phyloP scores from a whole-genome alignment of 2,329 filamentous ascomycete species.

The Chaetomium strumarium region DNA sequence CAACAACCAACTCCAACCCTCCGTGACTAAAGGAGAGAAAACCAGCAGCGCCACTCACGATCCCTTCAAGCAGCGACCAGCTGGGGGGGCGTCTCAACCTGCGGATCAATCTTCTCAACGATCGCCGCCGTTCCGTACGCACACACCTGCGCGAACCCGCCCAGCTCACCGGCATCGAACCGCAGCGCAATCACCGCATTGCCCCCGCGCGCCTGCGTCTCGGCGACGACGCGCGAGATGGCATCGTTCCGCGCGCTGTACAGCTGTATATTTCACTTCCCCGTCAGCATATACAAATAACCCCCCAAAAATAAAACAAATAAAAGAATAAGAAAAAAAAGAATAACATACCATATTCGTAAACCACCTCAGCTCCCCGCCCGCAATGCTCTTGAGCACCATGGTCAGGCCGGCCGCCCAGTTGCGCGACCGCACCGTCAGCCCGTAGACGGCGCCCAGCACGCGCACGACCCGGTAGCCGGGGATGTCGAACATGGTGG shows the following conservation, averaged over 20 bases:
- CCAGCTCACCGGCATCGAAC: constrained; percentile 52
- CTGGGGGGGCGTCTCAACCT: constrained; percentile 26
- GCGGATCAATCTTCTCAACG: constrained; percentile 47
- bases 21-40: not conserved
- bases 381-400: constrained; percentile 50
- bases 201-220: constrained; percentile 51
- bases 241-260: constrained; percentile 55
- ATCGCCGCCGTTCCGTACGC: constrained; percentile 55
- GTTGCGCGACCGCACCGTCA: constrained; percentile 45
- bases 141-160: constrained; percentile 52
- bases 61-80: constrained; percentile 8
- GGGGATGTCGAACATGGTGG: constrained; percentile 58
- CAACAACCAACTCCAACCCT: not conserved
- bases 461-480: constrained; percentile 53
- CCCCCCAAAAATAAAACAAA: not conserved
- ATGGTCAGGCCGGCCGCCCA: constrained; percentile 51
- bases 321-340: not conserved
- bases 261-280: constrained; percentile 31
- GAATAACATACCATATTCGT: constrained; percentile 42
- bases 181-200: constrained; percentile 55
- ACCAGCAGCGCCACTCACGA: not conserved
- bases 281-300: not conserved
- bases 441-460: constrained; percentile 47
- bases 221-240: constrained; percentile 48
- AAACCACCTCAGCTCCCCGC: constrained; percentile 55